Evolutionary conservation across 352 stramenopile species (phyloP).

Genomic region (Phytophthora fragariae): DNA sequence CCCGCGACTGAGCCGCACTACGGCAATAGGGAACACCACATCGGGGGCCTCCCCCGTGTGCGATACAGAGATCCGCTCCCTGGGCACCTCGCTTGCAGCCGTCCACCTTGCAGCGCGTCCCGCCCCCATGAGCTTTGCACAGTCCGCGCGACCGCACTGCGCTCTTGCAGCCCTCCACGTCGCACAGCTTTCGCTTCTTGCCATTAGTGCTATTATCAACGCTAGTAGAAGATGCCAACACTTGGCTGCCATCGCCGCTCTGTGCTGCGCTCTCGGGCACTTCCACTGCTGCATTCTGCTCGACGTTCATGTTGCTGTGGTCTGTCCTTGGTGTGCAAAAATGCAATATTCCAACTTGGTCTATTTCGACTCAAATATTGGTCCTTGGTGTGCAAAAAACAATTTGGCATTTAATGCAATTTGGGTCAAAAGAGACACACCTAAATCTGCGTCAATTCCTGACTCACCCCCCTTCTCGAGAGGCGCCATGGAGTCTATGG

Average conservation of each 20-base stretch:
- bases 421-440: background rate
- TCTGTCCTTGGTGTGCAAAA: no score
- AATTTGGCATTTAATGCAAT: background rate
- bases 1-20: constrained; percentile 1
- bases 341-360: no score
- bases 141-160: background rate
- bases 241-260: background rate
- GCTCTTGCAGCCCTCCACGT: background rate
- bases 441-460: background rate
- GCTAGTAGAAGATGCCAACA: background rate
- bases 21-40: background rate
- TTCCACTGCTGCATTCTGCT: background rate
- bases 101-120: background rate
- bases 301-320: no score
- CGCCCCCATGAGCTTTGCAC: constrained; percentile 11
- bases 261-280: background rate
- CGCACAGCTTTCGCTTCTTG: background rate
- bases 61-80: background rate
- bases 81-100: background rate
- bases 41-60: background rate
- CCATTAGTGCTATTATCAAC: background rate
- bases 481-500: constrained; percentile 57
- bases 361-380: no score
- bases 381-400: no score
- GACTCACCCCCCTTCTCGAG: background rate